Evolutionary conservation across 176 grass and related monocot genomes (phyloP).

Genomic region (Poa annua): DNA sequence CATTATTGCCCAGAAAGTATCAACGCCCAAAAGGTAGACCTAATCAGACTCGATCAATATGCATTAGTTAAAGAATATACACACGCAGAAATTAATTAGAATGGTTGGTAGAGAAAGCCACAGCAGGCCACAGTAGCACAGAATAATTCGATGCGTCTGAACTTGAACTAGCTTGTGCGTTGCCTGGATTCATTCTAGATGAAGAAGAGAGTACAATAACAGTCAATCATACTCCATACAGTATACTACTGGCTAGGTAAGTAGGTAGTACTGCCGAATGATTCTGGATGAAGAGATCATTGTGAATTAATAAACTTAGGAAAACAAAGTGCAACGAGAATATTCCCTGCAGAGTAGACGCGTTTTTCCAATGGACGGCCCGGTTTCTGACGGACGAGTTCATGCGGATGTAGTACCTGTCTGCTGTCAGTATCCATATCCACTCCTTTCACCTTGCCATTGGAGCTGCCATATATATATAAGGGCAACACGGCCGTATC

Average conservation of each 20-base stretch:
- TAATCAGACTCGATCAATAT: not conserved
- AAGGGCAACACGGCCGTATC: not conserved
- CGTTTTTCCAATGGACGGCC: conserved; percentile 21
- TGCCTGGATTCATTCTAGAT: not conserved
- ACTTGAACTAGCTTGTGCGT: not conserved
- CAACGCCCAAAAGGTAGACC: not conserved
- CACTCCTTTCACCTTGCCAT: not conserved
- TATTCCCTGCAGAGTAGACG: conserved; percentile 24
- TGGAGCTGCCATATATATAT: conserved; percentile 36
- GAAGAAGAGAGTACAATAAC: not conserved
- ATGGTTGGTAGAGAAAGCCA: not conserved
- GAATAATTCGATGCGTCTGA: not conserved
- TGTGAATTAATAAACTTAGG: not conserved
- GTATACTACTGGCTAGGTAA: not conserved
- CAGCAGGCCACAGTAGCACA: not conserved
- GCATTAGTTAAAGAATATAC: not conserved
- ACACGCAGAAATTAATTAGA: not conserved
- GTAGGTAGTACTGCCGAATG: conserved; percentile 1
- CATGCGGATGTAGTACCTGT: conserved; percentile 20
- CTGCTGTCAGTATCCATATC: not conserved
- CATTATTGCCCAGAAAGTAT: not conserved
- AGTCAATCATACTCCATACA: not conserved
- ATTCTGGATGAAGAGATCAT: conserved; percentile 5
- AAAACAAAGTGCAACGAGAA: conserved; percentile 24
- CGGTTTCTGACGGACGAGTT: conserved; percentile 44